phyloP scores from a whole-genome alignment of 2,329 filamentous ascomycete genomes.

The Fusarium algeriense region DNA sequence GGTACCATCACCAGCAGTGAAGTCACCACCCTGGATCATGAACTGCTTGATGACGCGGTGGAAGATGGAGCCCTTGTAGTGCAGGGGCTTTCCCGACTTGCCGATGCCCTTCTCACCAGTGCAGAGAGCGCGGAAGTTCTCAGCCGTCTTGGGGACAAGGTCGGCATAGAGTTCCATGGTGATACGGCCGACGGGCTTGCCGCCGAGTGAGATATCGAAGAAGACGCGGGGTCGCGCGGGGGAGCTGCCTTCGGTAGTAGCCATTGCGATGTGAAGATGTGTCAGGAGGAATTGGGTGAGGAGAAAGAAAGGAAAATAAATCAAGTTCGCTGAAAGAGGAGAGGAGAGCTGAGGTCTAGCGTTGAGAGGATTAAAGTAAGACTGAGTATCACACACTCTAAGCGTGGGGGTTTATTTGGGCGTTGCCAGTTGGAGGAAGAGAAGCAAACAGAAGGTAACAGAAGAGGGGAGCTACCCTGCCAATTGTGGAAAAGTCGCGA shows the following conservation, averaged over 20 bases:
- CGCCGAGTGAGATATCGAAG: slow-evolving; percentile 91
- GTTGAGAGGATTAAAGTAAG: slow-evolving; percentile 12
- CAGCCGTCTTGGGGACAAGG: slow-evolving; percentile 92
- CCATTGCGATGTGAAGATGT: slow-evolving; percentile 51
- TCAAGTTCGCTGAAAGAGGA: slow-evolving; percentile 11
- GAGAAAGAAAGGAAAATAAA: not conserved
- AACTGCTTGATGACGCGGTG: slow-evolving; percentile 98
- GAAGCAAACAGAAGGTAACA: slow-evolving; percentile 41
- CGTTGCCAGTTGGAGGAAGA: slow-evolving; percentile 4
- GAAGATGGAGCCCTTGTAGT: slow-evolving; percentile 94
- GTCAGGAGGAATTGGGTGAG: not conserved
- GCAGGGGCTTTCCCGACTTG: slow-evolving; percentile 84
- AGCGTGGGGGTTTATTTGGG: slow-evolving; percentile 18
- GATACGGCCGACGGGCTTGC: slow-evolving; percentile 79
- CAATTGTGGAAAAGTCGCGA: slow-evolving; percentile 41
- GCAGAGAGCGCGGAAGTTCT: slow-evolving; percentile 95
- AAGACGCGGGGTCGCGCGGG: slow-evolving; percentile 82
- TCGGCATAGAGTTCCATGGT: slow-evolving; percentile 83
- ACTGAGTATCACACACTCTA: not conserved
- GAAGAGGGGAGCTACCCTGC: slow-evolving; percentile 41
- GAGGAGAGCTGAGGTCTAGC: not conserved
- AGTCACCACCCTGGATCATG: slow-evolving; percentile 96
- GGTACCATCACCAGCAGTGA: slow-evolving; percentile 93
- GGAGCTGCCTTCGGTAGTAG: slow-evolving; percentile 55
- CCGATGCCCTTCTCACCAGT: slow-evolving; percentile 93